These are phyloP conservation scores for Chaetomium tenue DNA, from an alignment of 495 filamentous ascomycete genomes.

Conservation along the genomic window DNA sequence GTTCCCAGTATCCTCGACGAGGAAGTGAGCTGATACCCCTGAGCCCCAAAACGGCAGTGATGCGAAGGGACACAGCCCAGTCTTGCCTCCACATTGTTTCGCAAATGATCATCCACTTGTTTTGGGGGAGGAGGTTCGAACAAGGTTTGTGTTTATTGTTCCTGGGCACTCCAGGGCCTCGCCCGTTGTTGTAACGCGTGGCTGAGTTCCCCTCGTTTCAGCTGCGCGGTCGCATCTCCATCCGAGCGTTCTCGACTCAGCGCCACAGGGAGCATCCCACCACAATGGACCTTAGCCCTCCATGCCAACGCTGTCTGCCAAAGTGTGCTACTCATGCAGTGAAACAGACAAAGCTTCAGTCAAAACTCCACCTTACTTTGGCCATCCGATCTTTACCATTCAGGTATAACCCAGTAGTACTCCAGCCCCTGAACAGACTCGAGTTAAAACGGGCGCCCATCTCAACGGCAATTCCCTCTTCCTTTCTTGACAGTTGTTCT, in stretches of 20 bases:
- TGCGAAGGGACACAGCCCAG: not conserved
- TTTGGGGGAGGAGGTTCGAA: not conserved
- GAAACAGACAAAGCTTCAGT: conserved; percentile 1
- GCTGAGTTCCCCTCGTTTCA: conserved; percentile 9
- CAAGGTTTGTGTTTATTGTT: not conserved
- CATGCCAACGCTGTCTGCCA: not conserved
- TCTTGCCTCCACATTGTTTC: not conserved
- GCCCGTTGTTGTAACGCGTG: not conserved
- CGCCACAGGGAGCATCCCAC: not conserved
- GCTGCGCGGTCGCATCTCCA: not conserved
- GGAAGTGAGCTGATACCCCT: too few species aligned
- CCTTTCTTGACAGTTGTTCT: not conserved
- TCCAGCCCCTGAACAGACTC: not conserved
- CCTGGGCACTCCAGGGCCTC: too few species aligned
- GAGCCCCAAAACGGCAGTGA: too few species aligned
- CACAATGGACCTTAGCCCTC: not conserved
- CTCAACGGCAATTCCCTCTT: not conserved
- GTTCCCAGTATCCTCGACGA: too few species aligned
- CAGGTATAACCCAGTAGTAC: not conserved
- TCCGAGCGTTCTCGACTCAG: conserved; percentile 8
- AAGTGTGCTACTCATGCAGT: not conserved
- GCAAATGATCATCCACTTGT: not conserved
- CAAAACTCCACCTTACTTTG: not conserved
- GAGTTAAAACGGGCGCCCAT: not conserved
- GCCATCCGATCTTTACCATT: not conserved